Evolutionary conservation across 2,329 filamentous ascomycete genomes (phyloP).

Genomic region (Coniochaeta sp.): DNA sequence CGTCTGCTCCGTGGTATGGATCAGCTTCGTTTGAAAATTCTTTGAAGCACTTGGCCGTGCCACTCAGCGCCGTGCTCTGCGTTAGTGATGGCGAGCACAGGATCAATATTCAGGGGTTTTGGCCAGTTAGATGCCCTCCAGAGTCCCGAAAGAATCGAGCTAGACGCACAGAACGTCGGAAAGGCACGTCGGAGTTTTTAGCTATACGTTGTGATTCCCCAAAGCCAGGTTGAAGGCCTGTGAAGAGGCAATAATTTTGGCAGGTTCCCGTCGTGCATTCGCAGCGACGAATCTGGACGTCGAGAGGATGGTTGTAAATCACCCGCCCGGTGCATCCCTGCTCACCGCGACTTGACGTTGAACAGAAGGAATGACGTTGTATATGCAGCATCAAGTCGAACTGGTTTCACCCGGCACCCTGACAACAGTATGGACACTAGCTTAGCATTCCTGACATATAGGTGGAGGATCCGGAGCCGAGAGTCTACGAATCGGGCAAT

Average conservation of each 20-base stretch:
- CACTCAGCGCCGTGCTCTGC: background rate
- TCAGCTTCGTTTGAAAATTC: background rate
- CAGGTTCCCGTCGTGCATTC: background rate
- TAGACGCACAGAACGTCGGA: background rate
- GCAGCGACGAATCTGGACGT: background rate
- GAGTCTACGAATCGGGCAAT: background rate
- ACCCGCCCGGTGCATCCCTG: background rate
- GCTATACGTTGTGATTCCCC: background rate
- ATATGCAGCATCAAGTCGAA: background rate
- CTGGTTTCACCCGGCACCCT: background rate
- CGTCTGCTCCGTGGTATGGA: background rate
- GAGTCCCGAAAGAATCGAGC: background rate
- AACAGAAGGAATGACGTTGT: background rate
- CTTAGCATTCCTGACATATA: background rate
- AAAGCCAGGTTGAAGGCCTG: background rate
- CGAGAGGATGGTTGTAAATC: background rate
- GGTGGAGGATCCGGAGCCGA: background rate
- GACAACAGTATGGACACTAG: background rate
- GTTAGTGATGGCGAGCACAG: background rate
- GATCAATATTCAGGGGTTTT: background rate
- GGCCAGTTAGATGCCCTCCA: background rate
- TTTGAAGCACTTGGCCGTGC: background rate
- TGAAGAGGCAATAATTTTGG: background rate
- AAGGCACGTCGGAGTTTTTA: background rate
- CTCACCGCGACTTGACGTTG: slow-evolving; percentile 2